Conservation (phyloP, 495 filamentous ascomycete species). For the Penicillium flavigenum region DNA sequence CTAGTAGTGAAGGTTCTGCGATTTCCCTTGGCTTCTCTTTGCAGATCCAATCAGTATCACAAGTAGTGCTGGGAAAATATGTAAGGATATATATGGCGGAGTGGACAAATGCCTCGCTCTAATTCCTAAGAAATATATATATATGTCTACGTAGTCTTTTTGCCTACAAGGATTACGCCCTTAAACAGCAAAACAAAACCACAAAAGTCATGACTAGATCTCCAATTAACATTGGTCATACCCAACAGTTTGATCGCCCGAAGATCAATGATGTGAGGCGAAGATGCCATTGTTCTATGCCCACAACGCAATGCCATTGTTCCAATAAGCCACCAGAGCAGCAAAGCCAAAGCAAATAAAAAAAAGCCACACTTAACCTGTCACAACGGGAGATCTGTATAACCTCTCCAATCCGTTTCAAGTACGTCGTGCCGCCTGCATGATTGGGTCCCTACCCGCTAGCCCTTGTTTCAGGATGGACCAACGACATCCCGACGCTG, state of each 20-base stretch:
- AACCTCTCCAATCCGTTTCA: conserved; percentile 17
- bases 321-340: neutral
- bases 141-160: too few relatives aligned
- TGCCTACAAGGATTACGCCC: neutral
- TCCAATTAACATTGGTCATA: neutral
- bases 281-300: neutral
- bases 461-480: conserved; percentile 24
- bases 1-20: neutral
- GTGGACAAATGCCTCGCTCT: neutral
- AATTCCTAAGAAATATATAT: too few relatives aligned
- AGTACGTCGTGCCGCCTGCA: conserved; percentile 6
- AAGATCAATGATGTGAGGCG: conserved; percentile 3
- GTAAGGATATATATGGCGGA: neutral
- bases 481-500: neutral
- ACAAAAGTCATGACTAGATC: neutral
- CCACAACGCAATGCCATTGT: neutral
- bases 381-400: neutral
- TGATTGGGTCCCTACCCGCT: conserved; percentile 27
- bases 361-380: neutral
- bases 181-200: neutral
- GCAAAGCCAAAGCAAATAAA: neutral
- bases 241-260: neutral
- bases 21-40: neutral
- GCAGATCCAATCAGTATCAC: neutral
- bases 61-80: neutral